Conservation (phyloP, 208 protist species). For the Tritrichomonas musculus region DNA sequence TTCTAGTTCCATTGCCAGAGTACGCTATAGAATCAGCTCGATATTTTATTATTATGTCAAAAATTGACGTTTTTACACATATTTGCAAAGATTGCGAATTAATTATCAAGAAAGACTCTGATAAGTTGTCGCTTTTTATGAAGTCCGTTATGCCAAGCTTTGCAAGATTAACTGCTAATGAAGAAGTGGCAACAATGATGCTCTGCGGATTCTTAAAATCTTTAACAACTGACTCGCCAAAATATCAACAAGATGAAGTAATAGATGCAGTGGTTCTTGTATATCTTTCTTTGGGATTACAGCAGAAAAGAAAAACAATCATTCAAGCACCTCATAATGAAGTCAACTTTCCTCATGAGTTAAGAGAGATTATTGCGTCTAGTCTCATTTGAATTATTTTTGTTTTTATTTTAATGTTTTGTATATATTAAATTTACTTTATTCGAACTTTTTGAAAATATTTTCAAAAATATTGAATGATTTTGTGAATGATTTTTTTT, state of each 20-base stretch:
- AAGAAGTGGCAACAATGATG: neutral
- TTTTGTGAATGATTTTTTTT: too few species aligned
- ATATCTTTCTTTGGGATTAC: neutral
- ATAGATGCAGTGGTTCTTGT: neutral
- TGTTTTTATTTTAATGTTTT: too few species aligned
- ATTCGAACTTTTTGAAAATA: too few species aligned
- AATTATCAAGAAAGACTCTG: neutral
- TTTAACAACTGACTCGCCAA: neutral
- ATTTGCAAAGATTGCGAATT: neutral
- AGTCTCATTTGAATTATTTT: too few species aligned
- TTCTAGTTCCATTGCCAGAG: neutral
- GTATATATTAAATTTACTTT: too few species aligned
- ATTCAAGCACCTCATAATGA: too few species aligned
- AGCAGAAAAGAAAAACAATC: neutral
- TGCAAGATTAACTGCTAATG: neutral
- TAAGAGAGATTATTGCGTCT: too few species aligned
- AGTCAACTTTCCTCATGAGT: too few species aligned
- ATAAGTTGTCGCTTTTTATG: neutral
- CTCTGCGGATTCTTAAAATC: neutral
- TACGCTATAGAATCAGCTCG: neutral
- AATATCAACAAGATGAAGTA: neutral
- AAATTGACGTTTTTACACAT: neutral
- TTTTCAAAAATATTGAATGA: too few species aligned
- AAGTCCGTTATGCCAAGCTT: neutral
- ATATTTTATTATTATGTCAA: neutral